Evolutionary conservation across 306 rosid genomes (phyloP), one percentile per base, ranked within the genome.

Genomic region (Lupinus albus): DNA sequence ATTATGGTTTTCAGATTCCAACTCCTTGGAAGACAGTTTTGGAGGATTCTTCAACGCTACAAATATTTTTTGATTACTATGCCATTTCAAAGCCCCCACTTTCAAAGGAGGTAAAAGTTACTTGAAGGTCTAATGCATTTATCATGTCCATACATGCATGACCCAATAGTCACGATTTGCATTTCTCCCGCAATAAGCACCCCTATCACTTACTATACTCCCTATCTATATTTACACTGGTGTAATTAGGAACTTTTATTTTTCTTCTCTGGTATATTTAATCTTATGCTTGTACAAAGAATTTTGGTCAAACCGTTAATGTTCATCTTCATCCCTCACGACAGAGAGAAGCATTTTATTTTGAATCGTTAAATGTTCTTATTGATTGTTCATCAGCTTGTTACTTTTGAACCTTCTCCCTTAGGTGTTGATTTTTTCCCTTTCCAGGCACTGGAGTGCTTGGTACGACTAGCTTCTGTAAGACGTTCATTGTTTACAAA

Each of bases 381-480:
- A 18, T 68, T 81, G 66, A 35, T 71, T 69, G 78, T 45, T 76
- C 38, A 44, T 47, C 64, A 36, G 48, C 13, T 72, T 63, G 67
- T 54, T 64, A 41, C 71, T 81, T 71, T 74, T 28, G 74, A 61
- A 44, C 62, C 53, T 65, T 50, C 70, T 77, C 50, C 63, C 73
- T 79, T 66, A 39, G 68, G 81, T 15, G 68, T 81, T 80, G 48
- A 68, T 68, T 65, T 25, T 64, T 82, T 84, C 82, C 79, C 77
- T 83, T 83, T 87, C 67, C 79, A 93, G 99, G 97, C 99, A 82
- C 80, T 93, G 85, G 99, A 90, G 88, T 93, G 97, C 97, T 88
- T 93, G 94, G 97, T 90, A 85, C 97, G 97, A 74, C 86, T 93
- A 47, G 96, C 99, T 68, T 93, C 99, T 81, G 92, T 93, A 71